phyloP scores from a whole-genome alignment of 257 asterid genomes.

The Petunia secreta region DNA sequence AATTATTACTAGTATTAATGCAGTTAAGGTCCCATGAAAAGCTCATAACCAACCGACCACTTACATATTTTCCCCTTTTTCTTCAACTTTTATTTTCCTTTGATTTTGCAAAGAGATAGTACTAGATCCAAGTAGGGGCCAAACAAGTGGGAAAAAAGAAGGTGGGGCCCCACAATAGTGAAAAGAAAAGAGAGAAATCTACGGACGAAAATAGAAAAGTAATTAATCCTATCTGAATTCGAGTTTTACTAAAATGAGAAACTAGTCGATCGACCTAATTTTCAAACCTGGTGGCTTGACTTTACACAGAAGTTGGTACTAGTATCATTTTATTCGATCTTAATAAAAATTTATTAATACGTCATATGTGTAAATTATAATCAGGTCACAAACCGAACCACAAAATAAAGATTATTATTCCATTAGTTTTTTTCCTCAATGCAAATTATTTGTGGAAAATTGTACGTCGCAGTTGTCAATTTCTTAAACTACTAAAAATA shows the following conservation, averaged over 20 bases:
- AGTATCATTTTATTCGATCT: neutral
- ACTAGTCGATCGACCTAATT: neutral
- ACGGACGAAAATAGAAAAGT: neutral
- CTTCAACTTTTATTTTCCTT: neutral
- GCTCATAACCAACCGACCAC: neutral
- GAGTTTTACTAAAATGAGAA: neutral
- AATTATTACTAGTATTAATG: neutral
- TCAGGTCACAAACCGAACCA: no score
- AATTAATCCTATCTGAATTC: neutral
- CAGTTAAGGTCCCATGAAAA: neutral
- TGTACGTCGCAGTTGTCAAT: no score
- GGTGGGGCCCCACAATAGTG: neutral
- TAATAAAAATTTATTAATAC: no score
- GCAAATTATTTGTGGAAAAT: no score
- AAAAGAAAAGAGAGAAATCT: neutral
- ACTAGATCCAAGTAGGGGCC: neutral
- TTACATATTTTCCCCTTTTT: neutral
- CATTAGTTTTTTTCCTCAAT: no score
- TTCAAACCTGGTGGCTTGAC: slow-evolving; percentile 27
- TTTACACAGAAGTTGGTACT: neutral
- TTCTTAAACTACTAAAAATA: no score
- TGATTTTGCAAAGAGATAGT: neutral
- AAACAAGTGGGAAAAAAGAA: neutral
- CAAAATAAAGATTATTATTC: no score
- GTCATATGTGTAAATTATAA: no score